phyloP scores from a whole-genome alignment of 2,329 filamentous ascomycete genomes.

The Phyllosticta ampelicida region DNA sequence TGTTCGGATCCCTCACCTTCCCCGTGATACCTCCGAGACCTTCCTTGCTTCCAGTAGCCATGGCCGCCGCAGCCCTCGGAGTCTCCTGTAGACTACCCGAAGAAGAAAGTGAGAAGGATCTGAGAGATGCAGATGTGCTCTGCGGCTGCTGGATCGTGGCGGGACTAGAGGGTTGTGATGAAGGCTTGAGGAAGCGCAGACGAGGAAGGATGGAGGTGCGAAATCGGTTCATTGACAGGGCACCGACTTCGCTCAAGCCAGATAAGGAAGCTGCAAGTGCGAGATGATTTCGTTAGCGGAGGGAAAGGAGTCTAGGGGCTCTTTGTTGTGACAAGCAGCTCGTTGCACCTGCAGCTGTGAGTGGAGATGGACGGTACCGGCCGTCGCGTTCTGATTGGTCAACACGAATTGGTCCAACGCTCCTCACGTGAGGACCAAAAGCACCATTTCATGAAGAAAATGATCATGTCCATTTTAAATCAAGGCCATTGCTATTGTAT shows the following conservation, averaged over 20 bases:
- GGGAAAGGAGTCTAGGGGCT: not conserved
- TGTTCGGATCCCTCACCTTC: conserved; percentile 65
- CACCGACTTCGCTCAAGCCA: not conserved
- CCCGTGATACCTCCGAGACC: not conserved
- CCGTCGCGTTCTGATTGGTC: not conserved
- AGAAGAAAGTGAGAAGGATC: not conserved
- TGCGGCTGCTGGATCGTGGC: conserved; percentile 1
- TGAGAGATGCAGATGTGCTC: not conserved
- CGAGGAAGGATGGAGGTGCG: not conserved
- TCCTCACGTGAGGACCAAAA: not conserved
- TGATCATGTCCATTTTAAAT: not conserved
- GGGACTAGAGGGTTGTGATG: not conserved
- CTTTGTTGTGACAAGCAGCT: not conserved
- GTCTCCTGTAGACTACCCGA: not conserved
- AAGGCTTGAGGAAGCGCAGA: not conserved
- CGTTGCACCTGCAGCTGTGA: not conserved
- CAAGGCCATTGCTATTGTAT: not conserved
- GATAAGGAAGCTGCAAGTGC: not conserved
- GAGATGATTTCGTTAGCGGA: not conserved
- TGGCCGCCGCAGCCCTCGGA: not conserved
- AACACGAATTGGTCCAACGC: not conserved
- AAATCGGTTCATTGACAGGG: conserved; percentile 8
- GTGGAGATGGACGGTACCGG: not conserved
- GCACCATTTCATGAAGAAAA: not conserved
- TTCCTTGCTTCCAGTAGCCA: conserved; percentile 2